Evolutionary conservation across 177 flowering plant species (phyloP).

Genomic region (Telopea speciosissima): DNA sequence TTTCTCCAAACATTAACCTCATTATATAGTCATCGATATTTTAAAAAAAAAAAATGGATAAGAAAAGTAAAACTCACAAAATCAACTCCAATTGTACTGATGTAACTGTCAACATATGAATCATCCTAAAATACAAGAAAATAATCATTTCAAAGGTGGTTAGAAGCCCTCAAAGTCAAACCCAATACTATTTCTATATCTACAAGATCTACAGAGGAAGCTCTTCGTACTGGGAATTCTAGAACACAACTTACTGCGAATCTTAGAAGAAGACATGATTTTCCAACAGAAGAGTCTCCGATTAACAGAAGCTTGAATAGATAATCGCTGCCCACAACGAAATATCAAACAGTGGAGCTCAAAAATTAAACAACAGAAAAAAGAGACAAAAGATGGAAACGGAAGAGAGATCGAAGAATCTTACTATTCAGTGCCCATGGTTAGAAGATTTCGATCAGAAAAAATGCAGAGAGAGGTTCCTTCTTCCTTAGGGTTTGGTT

Average conservation of each 20-base stretch:
- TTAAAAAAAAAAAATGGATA: not conserved
- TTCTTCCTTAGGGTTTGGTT: constrained; percentile 1
- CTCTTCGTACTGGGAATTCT: not conserved
- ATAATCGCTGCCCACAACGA: constrained; percentile 39
- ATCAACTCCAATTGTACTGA: constrained; percentile 69
- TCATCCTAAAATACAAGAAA: constrained; percentile 41
- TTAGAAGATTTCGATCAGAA: constrained; percentile 10
- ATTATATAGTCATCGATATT: not conserved
- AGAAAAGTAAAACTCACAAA: constrained; percentile 34
- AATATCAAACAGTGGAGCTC: not conserved
- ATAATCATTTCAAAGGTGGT: too few relatives aligned
- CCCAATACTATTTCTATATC: not conserved
- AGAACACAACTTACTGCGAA: constrained; percentile 33
- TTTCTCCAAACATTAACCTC: not conserved
- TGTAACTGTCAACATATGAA: constrained; percentile 65
- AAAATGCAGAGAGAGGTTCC: not conserved
- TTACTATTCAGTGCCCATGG: constrained; percentile 66
- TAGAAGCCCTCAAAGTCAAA: not conserved
- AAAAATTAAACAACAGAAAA: constrained; percentile 1
- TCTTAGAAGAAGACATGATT: constrained; percentile 60
- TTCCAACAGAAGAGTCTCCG: constrained; percentile 63
- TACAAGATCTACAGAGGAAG: too few relatives aligned
- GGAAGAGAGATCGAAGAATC: not conserved
- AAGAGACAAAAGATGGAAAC: not conserved
- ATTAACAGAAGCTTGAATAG: constrained; percentile 58